Evolutionary conservation across 1,139 yeast species (phyloP).

Genomic region (Blastobotrys ciferrii): DNA sequence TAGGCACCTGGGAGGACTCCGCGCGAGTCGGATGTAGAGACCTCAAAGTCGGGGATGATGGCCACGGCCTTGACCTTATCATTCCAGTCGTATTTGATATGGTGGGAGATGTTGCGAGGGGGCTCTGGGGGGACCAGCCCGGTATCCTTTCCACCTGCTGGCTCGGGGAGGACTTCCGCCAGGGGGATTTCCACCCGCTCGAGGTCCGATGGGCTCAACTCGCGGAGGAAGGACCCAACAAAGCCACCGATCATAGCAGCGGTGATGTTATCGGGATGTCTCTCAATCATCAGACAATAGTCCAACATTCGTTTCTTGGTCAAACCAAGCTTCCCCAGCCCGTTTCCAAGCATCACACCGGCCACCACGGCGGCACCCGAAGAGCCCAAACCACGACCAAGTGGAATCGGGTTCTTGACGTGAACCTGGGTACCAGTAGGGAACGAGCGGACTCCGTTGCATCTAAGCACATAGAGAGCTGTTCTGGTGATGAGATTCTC

Average conservation of each 20-base stretch:
- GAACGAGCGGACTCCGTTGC: constrained; percentile 70
- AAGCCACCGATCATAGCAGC: constrained; percentile 99
- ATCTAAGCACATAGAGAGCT: constrained; percentile 84
- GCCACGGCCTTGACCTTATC: constrained; percentile 81
- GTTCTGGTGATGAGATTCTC: constrained; percentile 86
- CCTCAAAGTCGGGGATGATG: constrained; percentile 90
- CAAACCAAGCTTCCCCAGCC: constrained; percentile 69
- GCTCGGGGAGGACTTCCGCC: constrained; percentile 77
- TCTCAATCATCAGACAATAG: constrained; percentile 92
- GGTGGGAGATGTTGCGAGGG: constrained; percentile 85
- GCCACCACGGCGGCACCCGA: constrained; percentile 99
- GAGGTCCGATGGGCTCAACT: constrained; percentile 65
- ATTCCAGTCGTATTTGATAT: constrained; percentile 82
- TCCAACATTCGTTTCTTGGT: constrained; percentile 83
- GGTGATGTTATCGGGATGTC: constrained; percentile 97
- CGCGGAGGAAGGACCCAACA: constrained; percentile 90
- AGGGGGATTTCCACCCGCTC: constrained; percentile 79
- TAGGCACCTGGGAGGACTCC: constrained; percentile 82
- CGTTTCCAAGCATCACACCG: constrained; percentile 90
- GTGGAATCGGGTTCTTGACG: constrained; percentile 86
- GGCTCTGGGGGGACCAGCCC: constrained; percentile 74
- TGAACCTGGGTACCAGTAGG: constrained; percentile 82
- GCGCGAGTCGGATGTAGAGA: constrained; percentile 87
- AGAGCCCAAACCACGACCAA: constrained; percentile 96
- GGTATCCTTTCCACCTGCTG: constrained; percentile 64